Evolutionary conservation across 2,329 filamentous ascomycete species (phyloP).

Genomic region (Ascosphaera acerosa): DNA sequence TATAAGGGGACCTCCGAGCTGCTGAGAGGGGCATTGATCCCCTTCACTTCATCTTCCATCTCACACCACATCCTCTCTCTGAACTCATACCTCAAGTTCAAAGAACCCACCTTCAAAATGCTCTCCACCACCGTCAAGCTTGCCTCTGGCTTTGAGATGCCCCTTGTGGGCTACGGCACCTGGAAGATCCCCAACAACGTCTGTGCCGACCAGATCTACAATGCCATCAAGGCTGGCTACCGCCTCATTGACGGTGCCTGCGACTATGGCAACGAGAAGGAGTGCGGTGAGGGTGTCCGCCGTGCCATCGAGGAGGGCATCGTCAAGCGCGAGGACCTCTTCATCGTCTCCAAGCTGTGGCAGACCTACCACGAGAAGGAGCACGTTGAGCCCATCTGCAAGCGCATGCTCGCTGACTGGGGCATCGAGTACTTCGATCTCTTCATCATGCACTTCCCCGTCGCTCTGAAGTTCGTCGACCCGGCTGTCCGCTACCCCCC

Average conservation of each 20-base stretch:
- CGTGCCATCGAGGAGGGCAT: slow-evolving; percentile 59
- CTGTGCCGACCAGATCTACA: slow-evolving; percentile 53
- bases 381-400: slow-evolving; percentile 47
- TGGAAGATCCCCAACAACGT: slow-evolving; percentile 62
- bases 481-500: slow-evolving; percentile 56
- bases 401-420: slow-evolving; percentile 59
- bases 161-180: slow-evolving; percentile 26
- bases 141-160: slow-evolving; percentile 15
- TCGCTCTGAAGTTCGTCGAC: slow-evolving; percentile 65
- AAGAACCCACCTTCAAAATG: slow-evolving; percentile 6
- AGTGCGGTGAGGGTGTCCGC: slow-evolving; percentile 49
- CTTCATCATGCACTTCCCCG: slow-evolving; percentile 73
- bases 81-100: neutral
- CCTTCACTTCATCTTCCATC: neutral
- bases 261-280: slow-evolving; percentile 61
- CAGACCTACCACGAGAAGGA: slow-evolving; percentile 71
- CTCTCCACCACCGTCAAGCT: slow-evolving; percentile 6
- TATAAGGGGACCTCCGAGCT: too few species aligned
- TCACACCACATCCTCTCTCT: neutral
- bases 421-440: slow-evolving; percentile 75
- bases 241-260: slow-evolving; percentile 35
- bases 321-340: slow-evolving; percentile 65
- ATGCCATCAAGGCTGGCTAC: slow-evolving; percentile 37
- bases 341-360: slow-evolving; percentile 86
- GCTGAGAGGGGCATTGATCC: too few species aligned